These are phyloP conservation scores for Fusarium haematococcum DNA, from an alignment of 2,329 filamentous ascomycete genomes.

Conservation along the genomic window DNA sequence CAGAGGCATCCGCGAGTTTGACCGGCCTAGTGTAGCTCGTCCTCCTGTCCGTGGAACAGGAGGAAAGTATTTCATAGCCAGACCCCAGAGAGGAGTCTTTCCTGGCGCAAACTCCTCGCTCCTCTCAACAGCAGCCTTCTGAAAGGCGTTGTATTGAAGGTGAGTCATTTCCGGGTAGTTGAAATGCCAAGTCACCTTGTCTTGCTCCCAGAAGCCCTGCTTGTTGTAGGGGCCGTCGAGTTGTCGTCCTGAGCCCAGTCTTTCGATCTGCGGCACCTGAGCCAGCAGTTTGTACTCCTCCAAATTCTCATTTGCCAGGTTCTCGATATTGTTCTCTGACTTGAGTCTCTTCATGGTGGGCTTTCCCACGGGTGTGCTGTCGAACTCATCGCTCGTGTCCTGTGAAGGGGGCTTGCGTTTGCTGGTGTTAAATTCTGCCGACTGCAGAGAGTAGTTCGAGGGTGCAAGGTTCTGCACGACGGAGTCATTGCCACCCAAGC, in stretches of 20 bases:
- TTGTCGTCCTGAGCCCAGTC: conserved; percentile 64
- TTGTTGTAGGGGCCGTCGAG: conserved; percentile 69
- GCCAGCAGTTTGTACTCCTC: conserved; percentile 61
- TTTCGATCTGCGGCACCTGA: conserved; percentile 61
- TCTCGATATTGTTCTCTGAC: conserved; percentile 59
- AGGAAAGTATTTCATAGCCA: conserved; percentile 71
- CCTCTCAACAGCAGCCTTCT: conserved; percentile 61
- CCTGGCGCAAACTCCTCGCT: conserved; percentile 67
- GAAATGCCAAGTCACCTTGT: conserved; percentile 69
- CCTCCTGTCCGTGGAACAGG: conserved; percentile 49
- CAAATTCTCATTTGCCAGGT: conserved; percentile 49
- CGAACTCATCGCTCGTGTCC: conserved; percentile 66
- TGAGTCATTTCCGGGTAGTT: conserved; percentile 74
- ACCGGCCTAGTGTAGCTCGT: conserved; percentile 14
- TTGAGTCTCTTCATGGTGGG: conserved; percentile 68
- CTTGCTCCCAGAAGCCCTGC: conserved; percentile 67
- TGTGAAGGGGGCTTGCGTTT: conserved; percentile 65
- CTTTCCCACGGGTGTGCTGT: conserved; percentile 53
- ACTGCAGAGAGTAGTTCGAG: conserved; percentile 42
- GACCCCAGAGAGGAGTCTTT: conserved; percentile 63
- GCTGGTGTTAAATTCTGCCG: conserved; percentile 60
- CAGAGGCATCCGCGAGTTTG: conserved; percentile 32
- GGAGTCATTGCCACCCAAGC: conserved; percentile 62
- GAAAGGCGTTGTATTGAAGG: conserved; percentile 67
- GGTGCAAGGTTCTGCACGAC: conserved; percentile 21